phyloP scores from a whole-genome alignment of 805 yeast species.

The Candida silvicultrix region DNA sequence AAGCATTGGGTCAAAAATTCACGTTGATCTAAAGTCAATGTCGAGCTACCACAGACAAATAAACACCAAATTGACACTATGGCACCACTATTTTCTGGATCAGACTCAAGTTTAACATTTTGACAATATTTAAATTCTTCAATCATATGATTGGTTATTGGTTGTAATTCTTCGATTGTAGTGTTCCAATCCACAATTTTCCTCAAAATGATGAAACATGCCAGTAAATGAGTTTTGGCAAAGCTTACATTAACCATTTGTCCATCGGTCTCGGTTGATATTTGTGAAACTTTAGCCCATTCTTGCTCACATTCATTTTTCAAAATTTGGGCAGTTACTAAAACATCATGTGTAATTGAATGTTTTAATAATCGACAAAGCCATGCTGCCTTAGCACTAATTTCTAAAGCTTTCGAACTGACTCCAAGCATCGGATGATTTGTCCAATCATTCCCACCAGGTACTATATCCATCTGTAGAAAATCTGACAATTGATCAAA shows the following conservation, averaged over 20 bases:
- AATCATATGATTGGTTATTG: slow-evolving; percentile 9
- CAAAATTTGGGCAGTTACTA: neutral
- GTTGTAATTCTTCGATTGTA: slow-evolving; percentile 8
- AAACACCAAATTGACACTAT: slow-evolving; percentile 18
- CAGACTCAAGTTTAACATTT: neutral
- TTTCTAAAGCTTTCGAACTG: slow-evolving; percentile 11
- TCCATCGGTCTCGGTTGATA: neutral
- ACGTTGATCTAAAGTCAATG: slow-evolving; percentile 9
- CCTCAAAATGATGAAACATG: slow-evolving; percentile 12
- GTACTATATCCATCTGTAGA: slow-evolving; percentile 7
- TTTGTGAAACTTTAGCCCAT: neutral
- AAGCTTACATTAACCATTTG: slow-evolving; percentile 6
- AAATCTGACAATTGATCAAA: slow-evolving; percentile 16
- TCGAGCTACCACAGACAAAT: slow-evolving; percentile 18
- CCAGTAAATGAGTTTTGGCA: slow-evolving; percentile 11
- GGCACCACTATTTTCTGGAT: slow-evolving; percentile 1
- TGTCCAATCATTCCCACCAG: slow-evolving; percentile 12
- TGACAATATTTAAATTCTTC: slow-evolving; percentile 7
- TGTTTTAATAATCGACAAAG: slow-evolving; percentile 11
- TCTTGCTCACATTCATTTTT: neutral
- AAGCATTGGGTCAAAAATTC: slow-evolving; percentile 8
- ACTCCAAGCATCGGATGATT: slow-evolving; percentile 21
- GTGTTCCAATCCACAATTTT: slow-evolving; percentile 9
- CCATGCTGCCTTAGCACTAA: slow-evolving; percentile 18
- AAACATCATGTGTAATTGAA: slow-evolving; percentile 11